Base-by-base conservation (phyloP, 805 yeast genomes). In the Wickerhamomyces canadensis region DNA sequence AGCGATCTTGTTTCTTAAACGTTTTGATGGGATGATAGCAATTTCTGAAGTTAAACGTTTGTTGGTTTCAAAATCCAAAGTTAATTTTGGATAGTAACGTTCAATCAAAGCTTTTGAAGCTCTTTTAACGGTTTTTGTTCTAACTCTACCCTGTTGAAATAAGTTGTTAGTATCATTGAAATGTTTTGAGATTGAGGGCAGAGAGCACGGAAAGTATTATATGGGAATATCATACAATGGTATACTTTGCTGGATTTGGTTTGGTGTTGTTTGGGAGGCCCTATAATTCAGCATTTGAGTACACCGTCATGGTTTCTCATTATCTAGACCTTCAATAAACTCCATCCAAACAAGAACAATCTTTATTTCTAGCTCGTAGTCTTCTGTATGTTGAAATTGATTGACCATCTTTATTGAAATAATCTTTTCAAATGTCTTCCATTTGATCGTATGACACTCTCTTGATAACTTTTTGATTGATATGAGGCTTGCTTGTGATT, bases 101-200 rank as follows among this genome's bases (percentile, higher is more conserved):
- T 93, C 99, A 70, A 93, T 93, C 74, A 94, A 80, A 70, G 89
- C 95, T 84, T 94, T 94, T 66, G 98, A 84, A 75, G 99, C 98
- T 79, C 98, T 86, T 87, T 93, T 93, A 75, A 93, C 98, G 76
- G 99, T 93, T 83, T 93, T 94, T 62, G 98, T 93, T 84, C 98
- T 89, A 82, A 94, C 98, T 75, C 98, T 93, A 83, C 98, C 98
- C 98, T 87, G 37, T 41, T 17, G 5, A 16, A 24, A 32, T 52
- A 51, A 52, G 55, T 52, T 49, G 7, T 21, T 21, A 21, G 7
- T 21, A 21, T 21, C 23, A 21, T 21, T 7, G 23, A 10, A 21
- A 7, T 7, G 10, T 21, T 7, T 21, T 21, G 23, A 10, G 23
- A 21, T 21, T 7, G n/a, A n/a, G n/a, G n/a, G n/a, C n/a, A n/a